Percentiles rank a stretch among this genome's conserved stretches.
phyloP scores from a whole-genome alignment of 2,329 filamentous ascomycete genomes.

The Penicillium sp. region DNA sequence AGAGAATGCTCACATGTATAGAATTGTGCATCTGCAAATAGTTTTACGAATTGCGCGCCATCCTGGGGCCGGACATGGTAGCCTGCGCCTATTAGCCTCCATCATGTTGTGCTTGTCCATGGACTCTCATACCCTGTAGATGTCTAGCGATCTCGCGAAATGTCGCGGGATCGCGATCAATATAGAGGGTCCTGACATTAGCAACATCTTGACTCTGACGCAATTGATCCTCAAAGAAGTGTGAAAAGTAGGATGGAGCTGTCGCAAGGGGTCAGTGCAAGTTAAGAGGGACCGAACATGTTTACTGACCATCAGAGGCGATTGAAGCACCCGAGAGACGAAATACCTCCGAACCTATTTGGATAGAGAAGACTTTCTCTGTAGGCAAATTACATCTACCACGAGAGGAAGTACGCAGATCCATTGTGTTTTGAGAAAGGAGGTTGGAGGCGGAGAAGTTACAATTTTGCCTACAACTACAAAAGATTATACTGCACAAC shows the following conservation, averaged over 20 bases:
- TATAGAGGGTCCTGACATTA: slow-evolving; percentile 78
- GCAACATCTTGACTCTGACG: slow-evolving; percentile 55
- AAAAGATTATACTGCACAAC: neutral
- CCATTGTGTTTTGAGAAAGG: neutral
- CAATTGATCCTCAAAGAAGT: slow-evolving; percentile 85
- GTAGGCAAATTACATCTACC: slow-evolving; percentile 44
- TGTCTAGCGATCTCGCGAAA: slow-evolving; percentile 88
- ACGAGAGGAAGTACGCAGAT: neutral
- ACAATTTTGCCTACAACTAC: neutral
- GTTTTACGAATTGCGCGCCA: slow-evolving; percentile 81
- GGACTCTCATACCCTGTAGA: slow-evolving; percentile 61
- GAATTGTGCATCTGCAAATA: slow-evolving; percentile 94
- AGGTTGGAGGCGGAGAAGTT: neutral
- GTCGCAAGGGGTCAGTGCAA: slow-evolving; percentile 49
- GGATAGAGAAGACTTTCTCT: slow-evolving; percentile 67
- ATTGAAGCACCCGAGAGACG: slow-evolving; percentile 67
- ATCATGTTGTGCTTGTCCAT: neutral
- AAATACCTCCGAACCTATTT: slow-evolving; percentile 68
- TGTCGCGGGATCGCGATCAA: slow-evolving; percentile 85
- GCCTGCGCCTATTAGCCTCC: slow-evolving; percentile 43
- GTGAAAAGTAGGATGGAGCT: slow-evolving; percentile 96
- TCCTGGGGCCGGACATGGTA: slow-evolving; percentile 83
- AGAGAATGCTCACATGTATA: slow-evolving; percentile 66
- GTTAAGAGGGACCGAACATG: slow-evolving; percentile 14
- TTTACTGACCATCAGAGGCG: slow-evolving; percentile 64